These are phyloP conservation scores for Beauveria bassiana DNA, from an alignment of 2,329 filamentous ascomycete genomes.

Conservation along the genomic window DNA sequence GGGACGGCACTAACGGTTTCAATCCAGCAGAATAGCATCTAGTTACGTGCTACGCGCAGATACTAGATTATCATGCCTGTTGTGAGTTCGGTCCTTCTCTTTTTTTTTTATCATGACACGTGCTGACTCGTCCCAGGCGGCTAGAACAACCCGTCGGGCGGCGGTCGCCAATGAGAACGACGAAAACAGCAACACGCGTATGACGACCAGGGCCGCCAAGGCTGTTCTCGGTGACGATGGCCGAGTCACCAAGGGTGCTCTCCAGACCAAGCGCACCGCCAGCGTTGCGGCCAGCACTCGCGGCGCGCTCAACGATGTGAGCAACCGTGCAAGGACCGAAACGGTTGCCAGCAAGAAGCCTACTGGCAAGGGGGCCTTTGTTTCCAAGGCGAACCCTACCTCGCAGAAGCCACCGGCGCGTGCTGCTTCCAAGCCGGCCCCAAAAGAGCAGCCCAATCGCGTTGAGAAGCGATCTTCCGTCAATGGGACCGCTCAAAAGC, in stretches of 20 bases:
- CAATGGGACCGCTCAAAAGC: conserved; percentile 59
- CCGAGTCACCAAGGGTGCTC: conserved; percentile 53
- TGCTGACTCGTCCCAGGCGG: conserved; percentile 31
- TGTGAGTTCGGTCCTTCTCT: background rate
- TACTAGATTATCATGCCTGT: conserved; percentile 11
- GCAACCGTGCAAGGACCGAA: conserved; percentile 82
- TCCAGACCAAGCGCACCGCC: conserved; percentile 62
- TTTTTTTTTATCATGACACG: background rate
- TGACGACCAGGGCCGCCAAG: conserved; percentile 92
- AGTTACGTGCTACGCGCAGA: conserved; percentile 8
- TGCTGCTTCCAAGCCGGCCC: conserved; percentile 53
- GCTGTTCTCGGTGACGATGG: conserved; percentile 59
- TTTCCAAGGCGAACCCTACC: conserved; percentile 78
- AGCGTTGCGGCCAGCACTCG: conserved; percentile 58
- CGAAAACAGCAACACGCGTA: conserved; percentile 78
- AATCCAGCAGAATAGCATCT: conserved; percentile 7
- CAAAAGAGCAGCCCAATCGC: conserved; percentile 53
- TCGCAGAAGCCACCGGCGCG: conserved; percentile 62
- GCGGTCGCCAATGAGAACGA: conserved; percentile 87
- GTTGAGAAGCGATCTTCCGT: conserved; percentile 61
- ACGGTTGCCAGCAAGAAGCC: conserved; percentile 68
- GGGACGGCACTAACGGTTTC: background rate
- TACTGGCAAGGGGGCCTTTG: conserved; percentile 55
- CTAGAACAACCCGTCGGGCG: conserved; percentile 65
- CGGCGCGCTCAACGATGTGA: conserved; percentile 84